Percentiles rank a stretch among this genome's conserved stretches.
Conservation (phyloP, 2,329 filamentous ascomycete species). For the Sclerotinia sclerotiorum region DNA sequence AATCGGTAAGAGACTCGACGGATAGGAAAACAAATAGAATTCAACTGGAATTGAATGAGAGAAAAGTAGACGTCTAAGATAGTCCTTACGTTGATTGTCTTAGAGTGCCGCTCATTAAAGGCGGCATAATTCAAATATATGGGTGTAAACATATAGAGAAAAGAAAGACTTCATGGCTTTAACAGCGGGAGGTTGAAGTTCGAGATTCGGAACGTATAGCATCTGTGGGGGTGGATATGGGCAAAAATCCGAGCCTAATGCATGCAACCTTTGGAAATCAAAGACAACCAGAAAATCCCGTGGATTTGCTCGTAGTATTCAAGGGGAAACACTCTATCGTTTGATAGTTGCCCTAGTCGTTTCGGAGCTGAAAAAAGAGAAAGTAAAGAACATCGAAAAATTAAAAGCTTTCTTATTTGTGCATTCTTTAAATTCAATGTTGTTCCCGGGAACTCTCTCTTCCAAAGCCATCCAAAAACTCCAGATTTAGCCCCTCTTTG, state of each 20-base stretch:
- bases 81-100: not conserved
- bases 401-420: not conserved
- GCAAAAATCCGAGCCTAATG: not conserved
- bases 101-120: not conserved
- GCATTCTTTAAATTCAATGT: not conserved
- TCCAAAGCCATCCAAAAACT: conserved; percentile 12
- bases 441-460: conserved; percentile 2
- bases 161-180: not conserved
- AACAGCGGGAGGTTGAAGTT: not conserved
- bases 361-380: not conserved
- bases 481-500: not conserved
- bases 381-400: not conserved
- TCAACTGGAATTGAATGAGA: not conserved
- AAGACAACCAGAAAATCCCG: not conserved
- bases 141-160: not conserved
- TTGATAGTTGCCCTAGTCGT: not conserved
- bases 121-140: not conserved
- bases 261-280: not conserved
- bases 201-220: not conserved
- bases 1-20: not conserved
- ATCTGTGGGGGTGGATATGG: not conserved
- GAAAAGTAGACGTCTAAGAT: not conserved
- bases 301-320: not conserved
- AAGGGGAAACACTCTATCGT: not conserved
- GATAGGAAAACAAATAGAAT: not conserved